These are phyloP conservation scores for Avena insularis DNA, from an alignment of 176 grass and related monocot species.

Conservation along the genomic window DNA sequence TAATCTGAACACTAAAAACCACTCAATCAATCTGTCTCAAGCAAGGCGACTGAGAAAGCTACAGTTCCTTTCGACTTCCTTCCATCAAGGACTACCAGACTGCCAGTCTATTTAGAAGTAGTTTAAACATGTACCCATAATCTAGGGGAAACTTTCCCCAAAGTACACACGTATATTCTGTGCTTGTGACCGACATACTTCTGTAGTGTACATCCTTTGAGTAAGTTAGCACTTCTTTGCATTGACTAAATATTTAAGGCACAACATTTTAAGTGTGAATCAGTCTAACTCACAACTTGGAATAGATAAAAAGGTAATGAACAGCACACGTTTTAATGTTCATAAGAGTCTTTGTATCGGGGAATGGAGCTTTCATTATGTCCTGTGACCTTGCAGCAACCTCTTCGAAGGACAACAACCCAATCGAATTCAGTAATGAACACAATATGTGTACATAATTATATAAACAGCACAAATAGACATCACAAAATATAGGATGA, in stretches of 20 bases:
- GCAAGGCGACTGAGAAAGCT: constrained; percentile 33
- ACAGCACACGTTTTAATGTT: not conserved
- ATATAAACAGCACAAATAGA: not conserved
- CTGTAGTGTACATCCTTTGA: constrained; percentile 37
- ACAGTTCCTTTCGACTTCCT: not conserved
- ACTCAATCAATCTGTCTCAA: constrained; percentile 34
- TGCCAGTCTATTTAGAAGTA: constrained; percentile 25
- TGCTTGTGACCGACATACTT: constrained; percentile 27
- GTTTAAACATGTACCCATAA: constrained; percentile 2
- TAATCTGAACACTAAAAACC: constrained; percentile 41
- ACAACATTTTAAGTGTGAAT: constrained; percentile 20
- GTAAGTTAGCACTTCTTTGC: not conserved
- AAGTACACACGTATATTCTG: not conserved
- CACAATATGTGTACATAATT: not conserved
- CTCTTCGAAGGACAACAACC: not conserved
- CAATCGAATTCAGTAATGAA: not conserved
- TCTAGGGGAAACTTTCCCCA: not conserved
- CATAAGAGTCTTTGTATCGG: not conserved
- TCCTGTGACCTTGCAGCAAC: not conserved
- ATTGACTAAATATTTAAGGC: constrained; percentile 8
- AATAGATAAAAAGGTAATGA: not conserved
- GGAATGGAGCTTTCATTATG: constrained; percentile 6
- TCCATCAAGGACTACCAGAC: constrained; percentile 22
- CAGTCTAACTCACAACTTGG: constrained; percentile 8
- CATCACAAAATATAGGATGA: constrained; percentile 7